Conservation (phyloP, 2,329 filamentous ascomycete genomes). For the Emmonsiellopsis sp. region DNA sequence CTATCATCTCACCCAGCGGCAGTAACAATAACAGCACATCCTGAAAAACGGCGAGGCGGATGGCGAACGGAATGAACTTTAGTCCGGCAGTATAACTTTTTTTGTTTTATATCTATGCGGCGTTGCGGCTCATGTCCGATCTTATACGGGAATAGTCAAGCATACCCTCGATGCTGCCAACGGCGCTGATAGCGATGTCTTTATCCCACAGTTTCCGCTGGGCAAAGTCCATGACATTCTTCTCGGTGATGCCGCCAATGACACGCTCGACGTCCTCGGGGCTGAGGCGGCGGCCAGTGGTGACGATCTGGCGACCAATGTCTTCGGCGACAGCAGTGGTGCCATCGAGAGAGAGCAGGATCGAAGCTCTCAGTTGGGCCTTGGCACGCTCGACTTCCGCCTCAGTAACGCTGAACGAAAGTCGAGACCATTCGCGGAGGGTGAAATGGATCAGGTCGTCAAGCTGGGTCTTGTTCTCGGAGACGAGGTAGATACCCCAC, state of each 20-base stretch:
- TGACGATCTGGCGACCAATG: constrained; percentile 96
- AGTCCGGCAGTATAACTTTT: neutral
- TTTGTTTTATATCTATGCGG: constrained; percentile 19
- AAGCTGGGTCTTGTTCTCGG: constrained; percentile 74
- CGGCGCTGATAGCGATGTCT: constrained; percentile 86
- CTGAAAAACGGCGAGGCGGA: neutral
- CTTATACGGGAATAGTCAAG: constrained; percentile 47
- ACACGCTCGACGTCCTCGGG: constrained; percentile 91
- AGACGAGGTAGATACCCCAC: constrained; percentile 98
- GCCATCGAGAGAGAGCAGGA: constrained; percentile 92
- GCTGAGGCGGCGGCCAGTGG: constrained; percentile 82
- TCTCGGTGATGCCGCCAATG: constrained; percentile 81
- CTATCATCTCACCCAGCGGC: constrained; percentile 17
- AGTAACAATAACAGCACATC: neutral
- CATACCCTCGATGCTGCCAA: constrained; percentile 82
- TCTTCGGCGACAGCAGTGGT: constrained; percentile 97
- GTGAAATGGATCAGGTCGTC: constrained; percentile 98
- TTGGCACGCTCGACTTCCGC: constrained; percentile 97
- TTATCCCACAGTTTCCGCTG: constrained; percentile 95
- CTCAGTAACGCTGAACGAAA: constrained; percentile 77
- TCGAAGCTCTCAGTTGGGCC: constrained; percentile 96
- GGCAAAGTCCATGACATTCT: constrained; percentile 95
- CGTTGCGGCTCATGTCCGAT: constrained; percentile 78
- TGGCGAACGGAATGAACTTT: neutral
- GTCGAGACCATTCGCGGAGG: constrained; percentile 94